Evolutionary conservation across 1,284 basidiomycete genomes (phyloP), one percentile per base, ranked within the genome.

Genomic region (Apiotrichum laibachii): DNA sequence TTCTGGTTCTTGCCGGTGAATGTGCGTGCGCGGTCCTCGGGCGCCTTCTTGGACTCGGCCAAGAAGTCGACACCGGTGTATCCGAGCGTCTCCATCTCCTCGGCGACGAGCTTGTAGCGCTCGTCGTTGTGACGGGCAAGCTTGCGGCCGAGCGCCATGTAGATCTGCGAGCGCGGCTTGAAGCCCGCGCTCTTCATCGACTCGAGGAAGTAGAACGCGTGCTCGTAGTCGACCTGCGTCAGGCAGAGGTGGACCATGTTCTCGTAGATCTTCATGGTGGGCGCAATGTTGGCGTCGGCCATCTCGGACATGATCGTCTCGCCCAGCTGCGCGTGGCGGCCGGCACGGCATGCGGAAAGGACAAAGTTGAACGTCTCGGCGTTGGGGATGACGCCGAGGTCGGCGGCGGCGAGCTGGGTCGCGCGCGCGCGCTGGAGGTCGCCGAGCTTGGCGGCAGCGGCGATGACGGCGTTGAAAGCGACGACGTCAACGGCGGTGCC

Each of bases 151-250:
- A 93, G 78, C 0, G 79, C 76, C 39, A 83, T 80, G 76, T 92
- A 93, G n/a, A 86, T 75, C 1, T 67, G 66, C 42, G 72, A 67
- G 1, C 84, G 74, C 2, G 90, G 89, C 39, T 80, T 72, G 71
- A 85, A 80, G 15, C 81, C 81, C 50, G 81, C 82, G 0, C 80
- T 76, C 75, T 92, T 92, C 87, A 90, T 89, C 79, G 90, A 87
- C 72, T 92, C 90, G 35, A 93, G 82, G 73, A 89, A 91, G 75
- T 85, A 87, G 79, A 93, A 93, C 0, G 90, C 89, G 67, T 90
- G 88, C 70, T 92, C 90, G 75, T 91, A 93, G 3, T 79, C 81
- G 15, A 82, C 72, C 68, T 89, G 87, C 1, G 85, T 85, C 21
- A 91, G 80, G 69, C 85, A 87, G 4, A 92, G 82, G 16, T 79